These are phyloP conservation scores for Cunninghamia lanceolata DNA, from an alignment of 75 land plant genomes.

Conservation along the genomic window DNA sequence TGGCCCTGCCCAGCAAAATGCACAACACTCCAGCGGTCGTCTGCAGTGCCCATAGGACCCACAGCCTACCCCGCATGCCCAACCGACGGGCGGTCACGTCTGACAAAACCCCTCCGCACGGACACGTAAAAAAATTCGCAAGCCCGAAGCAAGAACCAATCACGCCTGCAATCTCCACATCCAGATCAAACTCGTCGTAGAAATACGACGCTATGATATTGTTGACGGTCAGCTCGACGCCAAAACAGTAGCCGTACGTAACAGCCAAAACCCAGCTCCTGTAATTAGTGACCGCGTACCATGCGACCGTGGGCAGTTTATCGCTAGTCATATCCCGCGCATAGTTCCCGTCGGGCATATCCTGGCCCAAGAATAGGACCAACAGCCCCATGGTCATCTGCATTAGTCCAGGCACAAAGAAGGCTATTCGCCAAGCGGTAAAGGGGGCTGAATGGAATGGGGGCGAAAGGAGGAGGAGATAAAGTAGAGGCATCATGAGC, in stretches of 20 bases:
- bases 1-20: conserved; percentile 49
- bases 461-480: not conserved
- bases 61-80: conserved; percentile 85
- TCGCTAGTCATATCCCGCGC: conserved; percentile 23
- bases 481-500: not conserved
- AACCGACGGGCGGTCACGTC: conserved; percentile 37
- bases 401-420: conserved; percentile 60
- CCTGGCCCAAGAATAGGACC: conserved; percentile 54
- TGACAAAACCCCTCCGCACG: conserved; percentile 60
- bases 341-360: conserved; percentile 61
- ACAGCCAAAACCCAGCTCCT: conserved; percentile 56
- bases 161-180: conserved; percentile 34
- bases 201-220: conserved; percentile 59
- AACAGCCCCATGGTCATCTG: conserved; percentile 44
- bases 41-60: conserved; percentile 73
- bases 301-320: conserved; percentile 9
- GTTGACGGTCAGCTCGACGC: conserved; percentile 62
- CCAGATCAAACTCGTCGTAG: conserved; percentile 43
- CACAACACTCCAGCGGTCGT: conserved; percentile 71
- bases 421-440: conserved; percentile 73
- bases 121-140: conserved; percentile 68
- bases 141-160: conserved; percentile 56
- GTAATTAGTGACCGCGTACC: conserved; percentile 46
- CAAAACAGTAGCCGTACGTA: conserved; percentile 54
- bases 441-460: conserved; percentile 21